Percentiles rank a stretch among this genome's conserved stretches.
Evolutionary conservation across 2,329 filamentous ascomycete genomes (phyloP).

Genomic region (Periconia digitata): DNA sequence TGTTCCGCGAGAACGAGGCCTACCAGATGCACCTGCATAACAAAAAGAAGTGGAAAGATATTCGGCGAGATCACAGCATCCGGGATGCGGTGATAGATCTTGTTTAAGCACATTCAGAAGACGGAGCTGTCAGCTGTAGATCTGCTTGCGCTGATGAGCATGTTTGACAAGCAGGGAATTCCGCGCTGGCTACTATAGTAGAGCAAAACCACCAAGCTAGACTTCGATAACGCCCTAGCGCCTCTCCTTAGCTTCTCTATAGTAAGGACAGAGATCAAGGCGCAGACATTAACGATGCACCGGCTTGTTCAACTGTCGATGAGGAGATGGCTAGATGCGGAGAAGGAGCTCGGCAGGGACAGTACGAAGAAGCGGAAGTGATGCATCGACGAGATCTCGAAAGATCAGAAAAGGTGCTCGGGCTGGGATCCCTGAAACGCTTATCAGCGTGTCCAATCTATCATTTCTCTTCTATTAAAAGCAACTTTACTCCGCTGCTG

Average conservation of each 20-base stretch:
- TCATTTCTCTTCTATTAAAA: slow-evolving; percentile 11
- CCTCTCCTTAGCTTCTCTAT: slow-evolving; percentile 14
- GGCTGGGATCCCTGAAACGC: slow-evolving; percentile 4
- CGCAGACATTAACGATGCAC: slow-evolving; percentile 13
- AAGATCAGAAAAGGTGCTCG: slow-evolving; percentile 3
- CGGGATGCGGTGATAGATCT: slow-evolving; percentile 38
- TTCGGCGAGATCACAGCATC: slow-evolving; percentile 35
- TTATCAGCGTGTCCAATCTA: slow-evolving; percentile 9
- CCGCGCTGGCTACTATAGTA: slow-evolving; percentile 10
- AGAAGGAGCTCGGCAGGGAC: slow-evolving; percentile 6
- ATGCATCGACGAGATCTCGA: slow-evolving; percentile 4
- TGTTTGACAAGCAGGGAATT: slow-evolving; percentile 17
- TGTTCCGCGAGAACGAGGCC: slow-evolving; percentile 41
- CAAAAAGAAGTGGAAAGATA: slow-evolving; percentile 25
- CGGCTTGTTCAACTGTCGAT: slow-evolving; percentile 15
- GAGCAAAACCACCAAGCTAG: slow-evolving; percentile 9
- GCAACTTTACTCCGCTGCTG: slow-evolving; percentile 9
- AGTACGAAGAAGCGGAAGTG: slow-evolving; percentile 5
- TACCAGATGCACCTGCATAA: slow-evolving; percentile 18
- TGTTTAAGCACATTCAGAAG: slow-evolving; percentile 35
- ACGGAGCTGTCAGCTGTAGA: slow-evolving; percentile 38
- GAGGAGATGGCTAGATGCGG: slow-evolving; percentile 11
- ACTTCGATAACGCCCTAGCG: slow-evolving; percentile 15
- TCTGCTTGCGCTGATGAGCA: slow-evolving; percentile 43
- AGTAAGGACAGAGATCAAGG: slow-evolving; percentile 6